Evolutionary conservation across 2,329 filamentous ascomycete genomes (phyloP).

Genomic region (Colletotrichum somersetense): DNA sequence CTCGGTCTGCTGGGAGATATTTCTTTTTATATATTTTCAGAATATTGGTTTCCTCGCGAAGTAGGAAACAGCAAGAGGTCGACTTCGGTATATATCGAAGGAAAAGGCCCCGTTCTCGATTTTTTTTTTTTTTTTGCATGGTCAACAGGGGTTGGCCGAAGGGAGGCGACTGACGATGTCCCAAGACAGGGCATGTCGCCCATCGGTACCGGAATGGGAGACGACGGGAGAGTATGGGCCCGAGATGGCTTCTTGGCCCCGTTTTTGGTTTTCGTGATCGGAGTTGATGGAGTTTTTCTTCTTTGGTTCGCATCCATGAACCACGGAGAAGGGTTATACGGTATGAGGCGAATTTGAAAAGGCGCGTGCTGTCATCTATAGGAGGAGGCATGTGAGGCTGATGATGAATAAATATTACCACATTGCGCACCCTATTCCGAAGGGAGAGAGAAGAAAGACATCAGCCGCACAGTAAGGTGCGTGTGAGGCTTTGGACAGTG

Average conservation of each 20-base stretch:
- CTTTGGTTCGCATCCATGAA: conserved; percentile 18
- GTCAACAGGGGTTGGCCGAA: conserved; percentile 5
- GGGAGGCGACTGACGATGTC: conserved; percentile 37
- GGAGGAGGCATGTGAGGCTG: conserved; percentile 5
- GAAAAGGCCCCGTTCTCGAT: neutral
- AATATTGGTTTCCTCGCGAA: neutral
- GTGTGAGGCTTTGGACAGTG: conserved; percentile 8
- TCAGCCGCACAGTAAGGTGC: neutral
- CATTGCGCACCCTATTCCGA: neutral
- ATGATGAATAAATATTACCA: conserved; percentile 30
- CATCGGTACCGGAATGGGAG: conserved; percentile 8
- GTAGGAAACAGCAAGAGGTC: neutral
- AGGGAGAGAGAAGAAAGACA: neutral
- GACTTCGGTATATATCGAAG: neutral
- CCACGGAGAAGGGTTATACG: conserved; percentile 13
- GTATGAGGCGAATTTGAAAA: conserved; percentile 30
- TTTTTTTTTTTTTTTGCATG: neutral
- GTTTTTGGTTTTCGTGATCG: conserved; percentile 17
- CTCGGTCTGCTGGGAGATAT: neutral
- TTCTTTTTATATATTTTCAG: neutral
- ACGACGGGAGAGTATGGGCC: conserved; percentile 15
- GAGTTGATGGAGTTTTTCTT: conserved; percentile 28
- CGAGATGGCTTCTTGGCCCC: neutral
- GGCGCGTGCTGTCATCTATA: conserved; percentile 22
- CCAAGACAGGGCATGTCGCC: conserved; percentile 33